Base-by-base conservation (phyloP, 495 filamentous ascomycete species). In the Hypoxylon subgilvum region DNA sequence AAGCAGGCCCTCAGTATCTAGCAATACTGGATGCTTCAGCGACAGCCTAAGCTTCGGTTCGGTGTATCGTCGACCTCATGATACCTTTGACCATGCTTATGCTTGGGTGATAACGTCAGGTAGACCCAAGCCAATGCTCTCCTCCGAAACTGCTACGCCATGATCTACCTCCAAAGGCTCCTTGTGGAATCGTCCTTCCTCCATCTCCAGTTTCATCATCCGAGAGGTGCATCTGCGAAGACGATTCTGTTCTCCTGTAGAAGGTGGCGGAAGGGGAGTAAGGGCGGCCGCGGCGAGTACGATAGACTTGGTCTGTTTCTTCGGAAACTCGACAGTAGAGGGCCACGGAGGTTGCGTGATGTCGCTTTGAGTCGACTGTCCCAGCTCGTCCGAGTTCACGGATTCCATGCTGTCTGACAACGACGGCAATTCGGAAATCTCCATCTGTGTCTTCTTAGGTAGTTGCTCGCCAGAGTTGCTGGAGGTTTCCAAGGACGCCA, bases 101-200 rank as follows among this genome's bases (percentile, higher is more conserved):
- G 41, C 47, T 46, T 79, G 73, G 17, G 76, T 79, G 35, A 82
- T 69, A 14, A 85, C 67, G 63, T 87, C 81, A 9, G 80, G 74
- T 7, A 76, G 72, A 9, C 79, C 76, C 9, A 69, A 61, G 40
- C 78, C 79, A 28, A 81, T 77, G 25, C 75, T 78, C 64, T 87
- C 82, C 63, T 87, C 84, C 16, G 77, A 82, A 30, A 86, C 50
- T 40, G 84, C 82, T n/a, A 87, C 67, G 2, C 80, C 83, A 12
- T 73, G 74, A 7, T 71, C 54, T 2, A 81, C 75, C 28, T 81
- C 77, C 4, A 80, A 21, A 12, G 69, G 68, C 21, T 58, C 64
- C n/a, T 62, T 40, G 25, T 50, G 27, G 43, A 73, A 70, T n/a
- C 30, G 34, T 9, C 52, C 56, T 25, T 57, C 31, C 31, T 66